phyloP scores from a whole-genome alignment of 495 filamentous ascomycete genomes.

The Penicillium angulare region DNA sequence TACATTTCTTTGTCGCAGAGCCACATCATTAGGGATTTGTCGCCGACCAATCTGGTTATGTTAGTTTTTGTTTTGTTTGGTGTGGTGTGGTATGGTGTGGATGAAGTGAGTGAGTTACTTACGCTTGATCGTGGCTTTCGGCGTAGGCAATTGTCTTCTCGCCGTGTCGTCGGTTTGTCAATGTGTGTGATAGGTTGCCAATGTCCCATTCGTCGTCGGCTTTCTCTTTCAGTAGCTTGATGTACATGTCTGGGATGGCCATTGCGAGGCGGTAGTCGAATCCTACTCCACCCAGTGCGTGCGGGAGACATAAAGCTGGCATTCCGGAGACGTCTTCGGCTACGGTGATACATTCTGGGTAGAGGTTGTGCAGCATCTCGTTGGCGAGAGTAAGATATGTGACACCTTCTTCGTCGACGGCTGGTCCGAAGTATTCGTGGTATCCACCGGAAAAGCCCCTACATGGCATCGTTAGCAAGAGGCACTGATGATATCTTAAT shows the following conservation, averaged over 20 bases:
- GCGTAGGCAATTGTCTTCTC: slow-evolving; percentile 99
- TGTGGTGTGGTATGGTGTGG: background rate
- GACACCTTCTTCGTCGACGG: slow-evolving; percentile 92
- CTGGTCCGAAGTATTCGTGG: slow-evolving; percentile 93
- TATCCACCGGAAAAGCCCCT: slow-evolving; percentile 98
- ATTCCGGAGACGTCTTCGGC: slow-evolving; percentile 98
- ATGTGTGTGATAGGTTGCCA: slow-evolving; percentile 74
- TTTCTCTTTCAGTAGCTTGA: slow-evolving; percentile 95
- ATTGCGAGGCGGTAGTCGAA: slow-evolving; percentile 98
- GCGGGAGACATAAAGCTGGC: slow-evolving; percentile 85
- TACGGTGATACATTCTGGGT: slow-evolving; percentile 83
- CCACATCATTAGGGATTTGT: slow-evolving; percentile 96
- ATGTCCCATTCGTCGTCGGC: slow-evolving; percentile 93
- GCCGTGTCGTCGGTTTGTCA: slow-evolving; percentile 90
- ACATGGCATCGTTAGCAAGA: slow-evolving; percentile 2
- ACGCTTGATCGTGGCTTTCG: slow-evolving; percentile 98
- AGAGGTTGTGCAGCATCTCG: slow-evolving; percentile 88
- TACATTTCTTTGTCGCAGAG: slow-evolving; percentile 97
- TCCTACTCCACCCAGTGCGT: slow-evolving; percentile 85
- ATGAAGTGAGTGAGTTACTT: slow-evolving; percentile 39
- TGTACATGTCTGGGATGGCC: slow-evolving; percentile 98
- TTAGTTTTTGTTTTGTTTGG: slow-evolving; percentile 25
- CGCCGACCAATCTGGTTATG: slow-evolving; percentile 76
- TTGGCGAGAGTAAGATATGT: slow-evolving; percentile 97
- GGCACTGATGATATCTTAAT: background rate